These are phyloP conservation scores for Laetiporus sulphureus DNA, from an alignment of 1,284 basidiomycete species.

Conservation along the genomic window DNA sequence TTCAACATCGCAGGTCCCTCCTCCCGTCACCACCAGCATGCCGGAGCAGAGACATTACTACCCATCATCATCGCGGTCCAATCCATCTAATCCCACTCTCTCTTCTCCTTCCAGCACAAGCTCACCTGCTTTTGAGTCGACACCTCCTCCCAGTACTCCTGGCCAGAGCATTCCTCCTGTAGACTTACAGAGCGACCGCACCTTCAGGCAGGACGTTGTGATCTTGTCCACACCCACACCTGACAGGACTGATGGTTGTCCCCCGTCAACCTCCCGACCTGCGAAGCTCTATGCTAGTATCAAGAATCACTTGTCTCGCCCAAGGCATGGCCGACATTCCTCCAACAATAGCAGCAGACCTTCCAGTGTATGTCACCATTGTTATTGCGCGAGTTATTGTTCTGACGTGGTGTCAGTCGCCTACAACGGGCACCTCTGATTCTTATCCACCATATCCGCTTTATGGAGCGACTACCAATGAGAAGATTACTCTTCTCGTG, in stretches of 20 bases:
- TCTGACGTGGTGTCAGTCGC: constrained; percentile 32
- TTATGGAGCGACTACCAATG: constrained; percentile 22
- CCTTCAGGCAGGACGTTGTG: constrained; percentile 28
- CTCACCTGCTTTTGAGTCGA: constrained; percentile 51
- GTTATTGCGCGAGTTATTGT: background rate
- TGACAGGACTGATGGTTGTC: constrained; percentile 20
- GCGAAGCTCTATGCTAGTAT: constrained; percentile 18
- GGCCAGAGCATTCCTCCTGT: constrained; percentile 39
- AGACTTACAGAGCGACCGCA: constrained; percentile 33
- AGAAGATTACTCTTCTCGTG: constrained; percentile 62
- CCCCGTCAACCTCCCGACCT: constrained; percentile 15
- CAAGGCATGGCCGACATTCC: constrained; percentile 16
- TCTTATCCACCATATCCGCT: constrained; percentile 17
- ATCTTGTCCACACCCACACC: constrained; percentile 20
- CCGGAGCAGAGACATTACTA: constrained; percentile 26
- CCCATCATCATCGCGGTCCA: constrained; percentile 34
- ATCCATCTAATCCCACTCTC: constrained; percentile 43
- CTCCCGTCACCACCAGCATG: constrained; percentile 34
- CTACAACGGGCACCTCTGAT: constrained; percentile 33
- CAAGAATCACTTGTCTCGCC: constrained; percentile 16
- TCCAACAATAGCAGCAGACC: constrained; percentile 22
- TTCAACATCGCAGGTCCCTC: constrained; percentile 23
- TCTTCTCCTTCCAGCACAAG: constrained; percentile 63
- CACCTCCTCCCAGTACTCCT: constrained; percentile 62
- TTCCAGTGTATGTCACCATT: constrained; percentile 35